Conservation (phyloP, 2,329 filamentous ascomycete species). For the Stachybotrys echinatus region DNA sequence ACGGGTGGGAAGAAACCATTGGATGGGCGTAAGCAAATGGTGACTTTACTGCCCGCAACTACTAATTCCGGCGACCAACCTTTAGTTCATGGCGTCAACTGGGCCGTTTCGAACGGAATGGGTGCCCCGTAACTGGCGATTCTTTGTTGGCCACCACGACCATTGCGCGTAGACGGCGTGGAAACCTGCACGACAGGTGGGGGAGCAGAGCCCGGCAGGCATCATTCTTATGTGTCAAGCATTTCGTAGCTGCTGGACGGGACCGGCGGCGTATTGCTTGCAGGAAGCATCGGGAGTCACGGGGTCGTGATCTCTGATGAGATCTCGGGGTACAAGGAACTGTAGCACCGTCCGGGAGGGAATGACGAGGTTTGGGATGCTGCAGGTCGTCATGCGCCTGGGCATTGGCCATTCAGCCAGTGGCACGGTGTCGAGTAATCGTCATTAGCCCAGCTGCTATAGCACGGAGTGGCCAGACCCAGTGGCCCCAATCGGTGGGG, state of each 20-base stretch:
- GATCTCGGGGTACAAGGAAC: background rate
- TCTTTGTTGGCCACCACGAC: background rate
- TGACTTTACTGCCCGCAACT: background rate
- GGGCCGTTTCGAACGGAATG: background rate
- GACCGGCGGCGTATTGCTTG: too few species aligned
- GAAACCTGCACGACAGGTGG: background rate
- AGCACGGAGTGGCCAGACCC: conserved; percentile 9
- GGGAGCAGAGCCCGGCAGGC: too few species aligned
- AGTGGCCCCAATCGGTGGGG: conserved; percentile 17
- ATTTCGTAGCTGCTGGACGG: background rate
- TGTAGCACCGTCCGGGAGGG: background rate
- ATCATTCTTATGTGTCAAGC: background rate
- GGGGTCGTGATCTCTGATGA: background rate
- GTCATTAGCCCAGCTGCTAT: conserved; percentile 18
- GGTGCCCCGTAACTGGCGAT: background rate
- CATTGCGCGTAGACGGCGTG: background rate
- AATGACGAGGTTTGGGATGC: background rate
- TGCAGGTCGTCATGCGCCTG: conserved; percentile 1
- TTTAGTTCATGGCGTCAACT: background rate
- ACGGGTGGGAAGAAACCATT: background rate
- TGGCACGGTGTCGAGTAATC: conserved; percentile 20
- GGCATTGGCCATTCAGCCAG: conserved; percentile 8
- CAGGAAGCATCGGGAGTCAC: background rate
- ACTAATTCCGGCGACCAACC: background rate
- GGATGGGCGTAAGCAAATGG: background rate